Conservation (phyloP, 768 basidiomycete genomes). For the Melanogaster broomeanus region DNA sequence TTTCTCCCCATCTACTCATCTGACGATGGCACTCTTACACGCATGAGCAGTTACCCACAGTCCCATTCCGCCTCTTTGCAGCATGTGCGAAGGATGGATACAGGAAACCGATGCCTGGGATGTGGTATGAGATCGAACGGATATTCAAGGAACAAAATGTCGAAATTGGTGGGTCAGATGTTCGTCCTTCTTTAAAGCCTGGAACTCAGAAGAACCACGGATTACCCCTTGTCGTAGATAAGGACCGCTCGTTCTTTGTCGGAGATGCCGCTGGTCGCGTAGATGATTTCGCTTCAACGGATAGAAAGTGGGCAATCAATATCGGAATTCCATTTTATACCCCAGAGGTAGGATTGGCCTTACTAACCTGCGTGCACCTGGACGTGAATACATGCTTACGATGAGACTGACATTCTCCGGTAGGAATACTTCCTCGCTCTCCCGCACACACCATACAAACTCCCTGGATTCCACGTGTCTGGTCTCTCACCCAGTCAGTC, state of each 20-base stretch:
- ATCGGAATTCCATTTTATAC: constrained; percentile 73
- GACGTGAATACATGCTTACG: too few species aligned
- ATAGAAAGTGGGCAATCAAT: constrained; percentile 86
- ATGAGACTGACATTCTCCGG: background rate
- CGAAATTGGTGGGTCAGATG: constrained; percentile 55
- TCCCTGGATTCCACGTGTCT: constrained; percentile 72
- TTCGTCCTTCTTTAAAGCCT: too few species aligned
- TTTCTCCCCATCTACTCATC: background rate
- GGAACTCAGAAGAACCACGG: background rate
- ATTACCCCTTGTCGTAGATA: constrained; percentile 48
- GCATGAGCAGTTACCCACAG: constrained; percentile 55
- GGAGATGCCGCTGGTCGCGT: constrained; percentile 89
- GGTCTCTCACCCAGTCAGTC: constrained; percentile 35
- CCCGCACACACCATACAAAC: constrained; percentile 40
- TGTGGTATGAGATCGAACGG: constrained; percentile 74
- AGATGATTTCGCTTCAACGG: constrained; percentile 77
- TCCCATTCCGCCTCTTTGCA: constrained; percentile 80
- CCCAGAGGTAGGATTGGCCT: constrained; percentile 62
- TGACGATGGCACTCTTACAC: background rate
- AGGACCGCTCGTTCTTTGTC: constrained; percentile 68
- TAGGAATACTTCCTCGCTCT: constrained; percentile 81
- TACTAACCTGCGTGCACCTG: background rate
- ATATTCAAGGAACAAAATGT: constrained; percentile 59
- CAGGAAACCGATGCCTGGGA: constrained; percentile 86
- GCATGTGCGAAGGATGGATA: constrained; percentile 74